Evolutionary conservation across 129 eudicot genomes (phyloP), one percentile per base, ranked within the genome.

Genomic region (Pseudognaphalium luteoalbum): DNA sequence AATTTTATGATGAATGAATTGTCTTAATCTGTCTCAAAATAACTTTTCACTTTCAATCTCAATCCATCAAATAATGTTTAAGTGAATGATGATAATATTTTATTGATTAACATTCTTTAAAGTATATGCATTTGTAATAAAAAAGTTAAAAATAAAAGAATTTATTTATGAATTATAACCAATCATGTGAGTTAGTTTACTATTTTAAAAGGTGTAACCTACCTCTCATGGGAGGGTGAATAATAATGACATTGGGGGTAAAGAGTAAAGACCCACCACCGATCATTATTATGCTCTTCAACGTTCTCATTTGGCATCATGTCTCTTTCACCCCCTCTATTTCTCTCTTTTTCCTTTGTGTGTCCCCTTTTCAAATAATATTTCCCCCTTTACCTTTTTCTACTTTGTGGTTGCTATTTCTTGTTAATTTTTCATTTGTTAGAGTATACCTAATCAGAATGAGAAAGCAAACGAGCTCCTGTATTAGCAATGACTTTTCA

Each of bases 181-280:
- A 9, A 9, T 41, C 14, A 41, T 41, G 14, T 41, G 47, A 41
- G 47, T 20, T 57, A 7, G 63, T 21, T 58, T 20, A 58, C 14
- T 21, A 54, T 59, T 34, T 33, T 47, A 64, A 76, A n/a, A 6
- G 84, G 80, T 74, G 84, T 22, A 68, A 80, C 84, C 58, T 67
- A 15, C 33, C 80, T 80, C 75, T 80, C 84, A 60, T 73, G 63
- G 60, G 76, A 80, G 71, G 83, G 75, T 80, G 71, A 74, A 74
- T 67, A 58, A 74, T 59, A 74, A 74, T 74, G 76, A 58, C 75
- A 16, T 54, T 50, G 74, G 80, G 74, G 80, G 52, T 8, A 79
- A 28, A 39, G 66, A 60, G 71, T 73, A 10, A 73, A 68, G 70
- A 80, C 83, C 83, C 75, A 80, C 75, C 52, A 68, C 75, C 59